These are phyloP conservation scores for Penicillium steckii DNA, from an alignment of 495 filamentous ascomycete species.

Conservation along the genomic window DNA sequence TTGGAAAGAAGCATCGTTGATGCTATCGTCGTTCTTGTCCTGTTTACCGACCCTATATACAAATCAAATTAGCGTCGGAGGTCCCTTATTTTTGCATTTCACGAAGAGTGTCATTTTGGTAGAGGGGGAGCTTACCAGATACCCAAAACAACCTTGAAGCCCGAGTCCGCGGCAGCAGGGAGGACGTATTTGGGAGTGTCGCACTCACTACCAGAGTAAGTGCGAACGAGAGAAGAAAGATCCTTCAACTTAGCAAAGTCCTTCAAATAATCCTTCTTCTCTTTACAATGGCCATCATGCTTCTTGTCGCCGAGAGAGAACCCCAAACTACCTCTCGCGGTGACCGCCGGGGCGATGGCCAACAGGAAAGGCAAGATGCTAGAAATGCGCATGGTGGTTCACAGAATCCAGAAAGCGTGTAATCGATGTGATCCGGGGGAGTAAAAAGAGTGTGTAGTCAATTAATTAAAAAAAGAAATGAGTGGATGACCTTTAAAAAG, in stretches of 20 bases:
- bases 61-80: background rate
- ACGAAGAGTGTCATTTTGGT: no score
- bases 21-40: conserved; percentile 19
- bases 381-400: conserved; percentile 45
- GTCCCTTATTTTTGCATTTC: no score
- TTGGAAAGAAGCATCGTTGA: conserved; percentile 59
- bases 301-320: conserved; percentile 51
- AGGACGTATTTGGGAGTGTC: conserved; percentile 64
- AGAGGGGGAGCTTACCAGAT: conserved; percentile 59
- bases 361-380: conserved; percentile 36
- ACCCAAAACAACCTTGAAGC: conserved; percentile 74
- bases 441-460: background rate
- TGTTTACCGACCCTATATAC: conserved; percentile 56
- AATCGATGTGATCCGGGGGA: no score
- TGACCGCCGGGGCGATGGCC: conserved; percentile 43
- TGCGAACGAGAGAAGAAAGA: conserved; percentile 60
- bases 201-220: conserved; percentile 66
- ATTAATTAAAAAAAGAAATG: background rate
- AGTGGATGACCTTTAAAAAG: background rate
- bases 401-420: background rate
- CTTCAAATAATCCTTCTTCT: conserved; percentile 57
- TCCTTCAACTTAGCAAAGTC: conserved; percentile 64
- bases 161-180: conserved; percentile 67
- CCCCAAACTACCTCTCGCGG: conserved; percentile 46
- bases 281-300: conserved; percentile 63